Base-by-base conservation (phyloP, 495 filamentous ascomycete species). In the Eremomyces bilateralis region DNA sequence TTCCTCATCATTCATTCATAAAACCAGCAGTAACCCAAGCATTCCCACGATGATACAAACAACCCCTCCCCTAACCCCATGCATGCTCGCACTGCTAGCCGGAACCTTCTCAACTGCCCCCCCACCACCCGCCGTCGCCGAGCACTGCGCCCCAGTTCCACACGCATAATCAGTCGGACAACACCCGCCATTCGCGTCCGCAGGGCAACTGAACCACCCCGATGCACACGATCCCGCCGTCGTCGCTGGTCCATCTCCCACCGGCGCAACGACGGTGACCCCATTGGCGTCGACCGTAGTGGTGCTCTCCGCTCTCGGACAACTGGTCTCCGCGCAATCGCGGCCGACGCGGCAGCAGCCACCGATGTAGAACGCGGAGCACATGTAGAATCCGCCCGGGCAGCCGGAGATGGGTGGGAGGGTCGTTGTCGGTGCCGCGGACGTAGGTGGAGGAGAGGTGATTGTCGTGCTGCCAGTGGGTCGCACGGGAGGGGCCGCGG, bases 261-360 rank as follows among this genome's bases (percentile, higher is more conserved):
- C 30, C 10, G 10, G 6, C 4, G 70, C 71, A 0, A 72, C 71
- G 35, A 91, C 59, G 0, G 80, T 88, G 6, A 67, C 59, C 0
- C 71, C 75, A 36, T 67, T 51, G 1, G 58, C 60, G n/a, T 54
- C 64, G 15, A 81, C 52, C 4, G 75, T 59, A 1, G 74, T 77
- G 0, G 56, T 61, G 1, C 57, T 62, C 21, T 55, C 35, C 3
- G 44, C 21, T 4, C 46, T 31, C 2, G 46, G 47, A 63, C 83
- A 71, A 48, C 71, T 49, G 39, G 83, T 64, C 47, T 69, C 53
- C 49, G 73, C 71, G 53, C 85, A 94, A 53, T 90, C 61, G 20
- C 83, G 67, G 1, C 80, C 83, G 4, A 78, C 78, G 17, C 72
- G 76, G 53, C 80, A 88, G 54, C 80, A 88, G 3, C 78, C 78